These are phyloP conservation scores for Cenchrus purpureus DNA, from an alignment of 176 grass and related monocot species.

Conservation along the genomic window DNA sequence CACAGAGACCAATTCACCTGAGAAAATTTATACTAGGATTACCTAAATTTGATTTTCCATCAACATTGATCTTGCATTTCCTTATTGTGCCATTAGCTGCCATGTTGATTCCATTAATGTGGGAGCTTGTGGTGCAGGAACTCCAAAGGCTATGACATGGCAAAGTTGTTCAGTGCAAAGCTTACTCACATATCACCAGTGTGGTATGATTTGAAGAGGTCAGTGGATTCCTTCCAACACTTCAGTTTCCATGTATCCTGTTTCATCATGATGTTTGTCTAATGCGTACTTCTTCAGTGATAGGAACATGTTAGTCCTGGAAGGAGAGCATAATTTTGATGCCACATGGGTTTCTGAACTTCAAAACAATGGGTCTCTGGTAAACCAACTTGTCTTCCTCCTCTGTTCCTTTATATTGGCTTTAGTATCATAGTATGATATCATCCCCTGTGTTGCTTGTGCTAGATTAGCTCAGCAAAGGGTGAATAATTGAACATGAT, in stretches of 20 bases:
- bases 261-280: slow-evolving; percentile 42
- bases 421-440: neutral
- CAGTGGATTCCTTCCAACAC: slow-evolving; percentile 15
- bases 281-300: slow-evolving; percentile 55
- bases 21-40: neutral
- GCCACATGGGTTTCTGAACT: slow-evolving; percentile 78
- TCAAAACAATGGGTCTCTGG: slow-evolving; percentile 66
- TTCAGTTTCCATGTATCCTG: slow-evolving; percentile 32
- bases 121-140: slow-evolving; percentile 60
- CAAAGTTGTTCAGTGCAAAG: slow-evolving; percentile 73
- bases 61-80: neutral
- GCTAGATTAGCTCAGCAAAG: neutral
- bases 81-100: slow-evolving; percentile 16
- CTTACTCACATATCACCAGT: slow-evolving; percentile 94
- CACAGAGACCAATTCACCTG: neutral
- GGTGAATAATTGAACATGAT: neutral
- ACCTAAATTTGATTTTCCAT: neutral
- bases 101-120: slow-evolving; percentile 15
- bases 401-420: slow-evolving; percentile 7
- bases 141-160: slow-evolving; percentile 97
- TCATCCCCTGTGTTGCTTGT: neutral
- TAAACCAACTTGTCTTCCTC: slow-evolving; percentile 46
- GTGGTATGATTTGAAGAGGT: slow-evolving; percentile 99
- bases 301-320: slow-evolving; percentile 70
- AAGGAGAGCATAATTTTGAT: slow-evolving; percentile 89